A percentile compares a stretch with the other conserved stretches of the same genome.
Evolutionary conservation across 805 yeast genomes (phyloP).

Genomic region (Yamadazyma kitorensis): DNA sequence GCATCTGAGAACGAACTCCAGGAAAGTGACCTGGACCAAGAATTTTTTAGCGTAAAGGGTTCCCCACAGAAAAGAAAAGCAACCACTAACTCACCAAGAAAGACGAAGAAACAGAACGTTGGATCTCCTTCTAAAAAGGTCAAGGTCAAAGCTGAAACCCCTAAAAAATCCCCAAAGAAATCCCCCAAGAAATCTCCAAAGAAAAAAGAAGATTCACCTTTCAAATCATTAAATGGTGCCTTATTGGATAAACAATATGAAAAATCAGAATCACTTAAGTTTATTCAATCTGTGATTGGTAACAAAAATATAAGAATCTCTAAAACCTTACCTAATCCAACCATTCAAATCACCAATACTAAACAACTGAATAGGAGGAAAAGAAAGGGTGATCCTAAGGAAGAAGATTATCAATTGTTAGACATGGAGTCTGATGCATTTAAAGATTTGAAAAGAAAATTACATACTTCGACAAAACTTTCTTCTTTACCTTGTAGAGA

Average conservation of each 20-base stretch:
- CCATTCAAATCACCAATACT: background rate
- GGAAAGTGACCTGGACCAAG: too few relatives aligned
- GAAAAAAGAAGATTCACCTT: background rate
- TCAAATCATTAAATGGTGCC: too few relatives aligned
- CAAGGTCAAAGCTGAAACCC: constrained; percentile 1
- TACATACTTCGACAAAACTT: constrained; percentile 45
- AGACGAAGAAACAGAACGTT: too few relatives aligned
- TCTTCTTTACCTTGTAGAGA: constrained; percentile 81
- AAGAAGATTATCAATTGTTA: constrained; percentile 7
- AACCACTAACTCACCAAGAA: too few relatives aligned
- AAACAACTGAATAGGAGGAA: background rate
- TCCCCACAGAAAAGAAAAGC: too few relatives aligned
- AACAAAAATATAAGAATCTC: constrained; percentile 1
- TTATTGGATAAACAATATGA: background rate
- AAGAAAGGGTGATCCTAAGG: constrained; percentile 1
- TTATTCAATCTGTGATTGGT: constrained; percentile 4
- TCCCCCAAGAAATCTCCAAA: background rate
- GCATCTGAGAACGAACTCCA: too few relatives aligned
- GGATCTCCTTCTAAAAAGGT: too few relatives aligned
- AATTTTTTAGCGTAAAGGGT: too few relatives aligned
- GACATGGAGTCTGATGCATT: constrained; percentile 30
- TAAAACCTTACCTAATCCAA: constrained; percentile 2
- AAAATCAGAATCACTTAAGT: constrained; percentile 4
- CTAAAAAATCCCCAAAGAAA: constrained; percentile 1
- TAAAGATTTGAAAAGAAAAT: constrained; percentile 36